Conservation (phyloP, 345 rosid species). For the Erodium maritimum region DNA sequence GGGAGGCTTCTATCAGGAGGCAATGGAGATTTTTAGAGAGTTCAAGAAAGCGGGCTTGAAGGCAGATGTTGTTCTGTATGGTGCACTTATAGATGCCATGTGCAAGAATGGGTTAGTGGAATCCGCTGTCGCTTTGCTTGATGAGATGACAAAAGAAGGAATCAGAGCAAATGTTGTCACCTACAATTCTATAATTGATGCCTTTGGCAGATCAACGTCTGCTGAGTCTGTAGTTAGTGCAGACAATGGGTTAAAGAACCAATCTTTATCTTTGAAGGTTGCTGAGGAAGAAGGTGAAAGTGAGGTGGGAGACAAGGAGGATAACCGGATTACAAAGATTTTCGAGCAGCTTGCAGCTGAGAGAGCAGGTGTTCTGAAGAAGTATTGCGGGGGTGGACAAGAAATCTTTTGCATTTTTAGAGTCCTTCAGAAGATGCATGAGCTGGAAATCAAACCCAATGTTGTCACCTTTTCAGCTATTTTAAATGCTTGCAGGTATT, state of each 20-base stretch:
- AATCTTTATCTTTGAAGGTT: slow-evolving; percentile 16
- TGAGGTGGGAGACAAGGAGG: slow-evolving; percentile 18
- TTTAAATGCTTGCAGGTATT: slow-evolving; percentile 86
- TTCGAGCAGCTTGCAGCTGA: slow-evolving; percentile 66
- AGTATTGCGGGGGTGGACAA: slow-evolving; percentile 35
- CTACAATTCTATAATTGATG: slow-evolving; percentile 82
- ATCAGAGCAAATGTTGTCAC: slow-evolving; percentile 83
- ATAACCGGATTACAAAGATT: slow-evolving; percentile 36
- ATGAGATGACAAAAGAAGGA: slow-evolving; percentile 87
- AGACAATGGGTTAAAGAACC: slow-evolving; percentile 14
- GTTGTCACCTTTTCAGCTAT: slow-evolving; percentile 94
- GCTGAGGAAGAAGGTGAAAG: slow-evolving; percentile 3
- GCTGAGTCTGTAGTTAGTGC: slow-evolving; percentile 23
- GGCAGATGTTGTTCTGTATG: slow-evolving; percentile 91
- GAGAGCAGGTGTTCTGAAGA: slow-evolving; percentile 33
- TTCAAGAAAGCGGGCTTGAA: slow-evolving; percentile 52
- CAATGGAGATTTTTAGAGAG: slow-evolving; percentile 65
- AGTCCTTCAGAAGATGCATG: slow-evolving; percentile 76
- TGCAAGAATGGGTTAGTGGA: slow-evolving; percentile 82
- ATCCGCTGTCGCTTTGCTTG: slow-evolving; percentile 73
- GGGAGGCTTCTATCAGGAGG: slow-evolving; percentile 75
- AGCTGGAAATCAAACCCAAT: slow-evolving; percentile 78
- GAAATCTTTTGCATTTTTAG: slow-evolving; percentile 69
- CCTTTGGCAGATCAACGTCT: slow-evolving; percentile 54
- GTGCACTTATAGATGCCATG: slow-evolving; percentile 82